Evolutionary conservation across 2,329 filamentous ascomycete genomes (phyloP).

Genomic region (Xylaria digitata): DNA sequence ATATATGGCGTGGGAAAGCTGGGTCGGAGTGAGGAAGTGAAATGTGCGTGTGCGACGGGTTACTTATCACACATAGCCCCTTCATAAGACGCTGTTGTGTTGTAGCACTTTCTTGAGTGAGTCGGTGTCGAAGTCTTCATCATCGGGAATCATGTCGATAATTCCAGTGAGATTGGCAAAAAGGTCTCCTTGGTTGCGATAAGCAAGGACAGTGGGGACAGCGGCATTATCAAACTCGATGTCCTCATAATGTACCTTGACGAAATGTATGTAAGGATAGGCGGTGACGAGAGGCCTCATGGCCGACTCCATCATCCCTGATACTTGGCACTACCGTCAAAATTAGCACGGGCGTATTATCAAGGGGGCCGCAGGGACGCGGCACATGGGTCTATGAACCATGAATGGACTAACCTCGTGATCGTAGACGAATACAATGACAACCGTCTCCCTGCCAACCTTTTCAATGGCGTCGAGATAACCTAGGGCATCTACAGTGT

Average conservation of each 20-base stretch:
- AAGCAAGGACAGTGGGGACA: conserved; percentile 88
- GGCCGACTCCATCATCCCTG: conserved; percentile 80
- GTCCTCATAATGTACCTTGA: conserved; percentile 90
- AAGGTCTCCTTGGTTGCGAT: conserved; percentile 86
- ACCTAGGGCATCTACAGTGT: conserved; percentile 87
- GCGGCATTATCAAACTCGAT: conserved; percentile 93
- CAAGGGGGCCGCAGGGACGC: neutral
- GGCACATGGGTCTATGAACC: neutral
- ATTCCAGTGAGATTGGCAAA: conserved; percentile 91
- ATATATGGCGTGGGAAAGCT: conserved; percentile 8
- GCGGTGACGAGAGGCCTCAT: conserved; percentile 78
- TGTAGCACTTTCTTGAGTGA: conserved; percentile 64
- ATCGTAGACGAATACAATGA: conserved; percentile 95
- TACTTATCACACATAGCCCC: neutral
- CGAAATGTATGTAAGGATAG: conserved; percentile 80
- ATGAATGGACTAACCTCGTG: conserved; percentile 71
- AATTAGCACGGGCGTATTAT: conserved; percentile 39
- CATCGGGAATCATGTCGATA: conserved; percentile 83
- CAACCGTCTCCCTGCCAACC: conserved; percentile 80
- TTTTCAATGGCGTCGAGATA: conserved; percentile 98
- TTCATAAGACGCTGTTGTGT: conserved; percentile 63
- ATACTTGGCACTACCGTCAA: conserved; percentile 78
- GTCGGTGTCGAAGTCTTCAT: conserved; percentile 67
- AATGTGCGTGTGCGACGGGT: neutral
- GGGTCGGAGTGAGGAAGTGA: neutral